These are phyloP conservation scores for Phylloporus sp. DNA, from an alignment of 768 basidiomycete genomes.

Conservation along the genomic window DNA sequence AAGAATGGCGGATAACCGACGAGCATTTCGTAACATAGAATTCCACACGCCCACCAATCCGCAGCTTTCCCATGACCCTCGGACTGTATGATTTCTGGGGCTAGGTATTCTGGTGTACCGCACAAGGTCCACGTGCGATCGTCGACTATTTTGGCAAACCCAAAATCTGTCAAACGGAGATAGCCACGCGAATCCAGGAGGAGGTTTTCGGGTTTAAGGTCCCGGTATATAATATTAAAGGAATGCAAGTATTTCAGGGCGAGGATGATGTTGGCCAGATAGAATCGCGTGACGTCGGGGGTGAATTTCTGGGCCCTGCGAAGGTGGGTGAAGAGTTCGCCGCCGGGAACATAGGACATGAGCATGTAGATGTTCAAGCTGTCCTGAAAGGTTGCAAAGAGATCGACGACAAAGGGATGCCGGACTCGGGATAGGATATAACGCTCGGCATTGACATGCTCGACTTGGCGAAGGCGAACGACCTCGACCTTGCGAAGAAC, in stretches of 20 bases:
- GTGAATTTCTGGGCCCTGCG: conserved; percentile 93
- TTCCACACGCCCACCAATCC: conserved; percentile 99
- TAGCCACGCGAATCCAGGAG: conserved; percentile 91
- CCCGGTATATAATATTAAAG: conserved; percentile 97
- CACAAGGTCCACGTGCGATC: conserved; percentile 98
- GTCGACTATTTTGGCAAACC: conserved; percentile 95
- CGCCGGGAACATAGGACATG: conserved; percentile 93
- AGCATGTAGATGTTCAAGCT: conserved; percentile 97
- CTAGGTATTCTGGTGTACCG: conserved; percentile 93
- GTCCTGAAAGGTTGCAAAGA: conserved; percentile 94
- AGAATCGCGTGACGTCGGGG: conserved; percentile 96
- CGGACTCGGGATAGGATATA: conserved; percentile 87
- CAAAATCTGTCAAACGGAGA: conserved; percentile 93
- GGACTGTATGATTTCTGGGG: conserved; percentile 96
- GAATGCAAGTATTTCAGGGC: conserved; percentile 93
- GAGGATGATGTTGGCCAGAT: conserved; percentile 92
- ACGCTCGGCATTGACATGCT: conserved; percentile 96
- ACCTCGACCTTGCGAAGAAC: conserved; percentile 83
- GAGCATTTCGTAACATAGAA: conserved; percentile 97
- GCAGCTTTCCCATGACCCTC: conserved; percentile 98
- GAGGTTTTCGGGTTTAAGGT: conserved; percentile 98
- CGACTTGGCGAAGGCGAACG: conserved; percentile 88
- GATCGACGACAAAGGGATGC: conserved; percentile 95
- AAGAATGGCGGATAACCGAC: conserved; percentile 99
- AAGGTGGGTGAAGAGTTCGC: conserved; percentile 95